Evolutionary conservation across 2,329 filamentous ascomycete species (phyloP), one percentile per base, ranked within the genome.

Genomic region (Hypoxylon rubiginosum): DNA sequence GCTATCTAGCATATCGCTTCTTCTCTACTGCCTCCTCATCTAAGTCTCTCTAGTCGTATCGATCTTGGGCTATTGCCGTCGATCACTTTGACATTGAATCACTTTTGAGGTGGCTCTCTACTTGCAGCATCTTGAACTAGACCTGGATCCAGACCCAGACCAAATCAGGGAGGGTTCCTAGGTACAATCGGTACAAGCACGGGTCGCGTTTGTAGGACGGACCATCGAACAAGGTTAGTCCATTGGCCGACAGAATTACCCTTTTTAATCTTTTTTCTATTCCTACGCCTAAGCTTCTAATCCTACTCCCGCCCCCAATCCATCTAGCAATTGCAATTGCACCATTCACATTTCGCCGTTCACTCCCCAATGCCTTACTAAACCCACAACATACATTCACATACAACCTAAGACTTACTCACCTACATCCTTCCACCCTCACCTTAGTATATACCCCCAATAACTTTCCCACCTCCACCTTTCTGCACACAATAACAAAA

Each of bases 171-270:
- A 55, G 26, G 36, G 39, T 26, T 45, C 9, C 9, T 32, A 43
- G 24, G 39, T 41, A 41, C 24, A 41, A 30, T 32, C 30, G 24
- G 39, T 41, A 41, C 24, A 41, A 30, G 21, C 26, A 49, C 69
- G 69, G 69, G 71, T 68, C 68, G 69, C 68, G 68, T 69, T 72
- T 70, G 68, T 66, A 71, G 62, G 60, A 71, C 71, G 59, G 62
- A 56, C 58, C 46, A 26, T 21, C 46, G 48, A 26, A 59, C 26
- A 32, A 59, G 60, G 54, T 46, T 58, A 52, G 59, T 43, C 54
- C 52, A 69, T 71, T 69, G 62, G 62, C 60, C 57, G 54, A 61
- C 52, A 54, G 58, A 58, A 59, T 52, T 51, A 32, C 32, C 45
- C 13, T 30, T 53, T 39, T 54, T 56, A 48, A 32, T 21, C 19